phyloP scores from a whole-genome alignment of 2,329 filamentous ascomycete species.

The Cephalotrichum gorgonifer region DNA sequence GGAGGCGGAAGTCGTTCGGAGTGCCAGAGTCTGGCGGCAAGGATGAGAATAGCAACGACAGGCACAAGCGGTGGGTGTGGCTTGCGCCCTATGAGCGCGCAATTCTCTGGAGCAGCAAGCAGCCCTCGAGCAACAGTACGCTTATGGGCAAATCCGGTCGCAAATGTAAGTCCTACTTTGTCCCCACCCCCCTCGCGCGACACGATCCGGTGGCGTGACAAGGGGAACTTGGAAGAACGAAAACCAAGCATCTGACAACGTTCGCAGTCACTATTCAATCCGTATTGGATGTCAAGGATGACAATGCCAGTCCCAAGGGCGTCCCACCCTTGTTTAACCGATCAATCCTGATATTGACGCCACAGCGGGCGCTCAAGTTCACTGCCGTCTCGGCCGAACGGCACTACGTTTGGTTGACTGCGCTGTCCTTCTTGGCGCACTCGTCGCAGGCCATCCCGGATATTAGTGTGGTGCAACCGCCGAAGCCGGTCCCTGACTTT shows the following conservation, averaged over 20 bases:
- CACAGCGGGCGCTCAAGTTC: constrained; percentile 89
- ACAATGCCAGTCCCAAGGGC: constrained; percentile 73
- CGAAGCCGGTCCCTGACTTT: constrained; percentile 40
- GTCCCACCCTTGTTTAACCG: constrained; percentile 64
- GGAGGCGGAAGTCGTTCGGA: constrained; percentile 83
- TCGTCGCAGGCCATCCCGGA: constrained; percentile 75
- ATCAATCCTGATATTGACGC: constrained; percentile 90
- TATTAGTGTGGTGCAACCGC: constrained; percentile 45
- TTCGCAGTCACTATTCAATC: constrained; percentile 79
- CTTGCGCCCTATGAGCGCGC: constrained; percentile 91
- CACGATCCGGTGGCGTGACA: background rate
- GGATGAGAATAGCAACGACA: constrained; percentile 63
- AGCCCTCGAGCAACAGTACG: constrained; percentile 78
- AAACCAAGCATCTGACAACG: background rate
- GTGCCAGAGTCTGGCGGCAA: constrained; percentile 56
- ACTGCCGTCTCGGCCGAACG: constrained; percentile 74
- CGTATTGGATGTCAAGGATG: constrained; percentile 92
- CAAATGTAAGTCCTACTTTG: constrained; percentile 59
- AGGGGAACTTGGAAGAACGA: background rate
- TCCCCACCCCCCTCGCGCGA: too few species aligned
- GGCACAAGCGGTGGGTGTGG: constrained; percentile 98
- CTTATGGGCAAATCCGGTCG: constrained; percentile 89
- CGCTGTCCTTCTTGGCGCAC: constrained; percentile 88
- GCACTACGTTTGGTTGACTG: constrained; percentile 91
- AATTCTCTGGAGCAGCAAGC: constrained; percentile 97